Percentiles rank a stretch among this genome's conserved stretches.
These are phyloP conservation scores for Panus rudis DNA, from an alignment of 768 basidiomycete species.

Conservation along the genomic window DNA sequence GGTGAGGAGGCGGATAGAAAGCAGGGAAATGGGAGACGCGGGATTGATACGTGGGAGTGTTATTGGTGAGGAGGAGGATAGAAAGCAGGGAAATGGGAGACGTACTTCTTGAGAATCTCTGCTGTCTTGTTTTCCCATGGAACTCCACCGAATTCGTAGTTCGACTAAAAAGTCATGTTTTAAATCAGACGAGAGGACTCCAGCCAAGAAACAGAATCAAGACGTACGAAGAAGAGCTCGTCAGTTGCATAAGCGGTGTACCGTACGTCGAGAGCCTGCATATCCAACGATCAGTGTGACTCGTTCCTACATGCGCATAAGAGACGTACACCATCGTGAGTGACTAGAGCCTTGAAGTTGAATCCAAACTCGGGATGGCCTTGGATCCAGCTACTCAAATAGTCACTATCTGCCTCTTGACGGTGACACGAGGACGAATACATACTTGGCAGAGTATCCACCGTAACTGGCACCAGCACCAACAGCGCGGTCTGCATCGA, in stretches of 20 bases:
- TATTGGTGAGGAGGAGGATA: neutral
- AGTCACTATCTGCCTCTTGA: neutral
- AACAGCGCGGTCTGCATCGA: conserved; percentile 62
- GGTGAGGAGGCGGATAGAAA: neutral
- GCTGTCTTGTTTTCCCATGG: conserved; percentile 65
- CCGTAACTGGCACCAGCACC: conserved; percentile 33
- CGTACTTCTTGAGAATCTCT: conserved; percentile 50
- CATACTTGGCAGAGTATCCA: conserved; percentile 84
- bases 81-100: neutral
- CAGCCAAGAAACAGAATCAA: neutral
- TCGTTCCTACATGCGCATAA: conserved; percentile 1
- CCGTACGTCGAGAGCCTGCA: conserved; percentile 64
- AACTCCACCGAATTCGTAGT: conserved; percentile 80
- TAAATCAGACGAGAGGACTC: neutral
- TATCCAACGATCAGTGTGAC: neutral
- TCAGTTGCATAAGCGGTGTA: conserved; percentile 89
- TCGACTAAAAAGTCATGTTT: conserved; percentile 52
- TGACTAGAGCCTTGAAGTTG: conserved; percentile 85
- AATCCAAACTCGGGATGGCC: conserved; percentile 86
- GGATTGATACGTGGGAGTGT: too few relatives aligned
- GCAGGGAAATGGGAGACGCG: neutral
- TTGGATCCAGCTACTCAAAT: conserved; percentile 75
- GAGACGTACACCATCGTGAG: conserved; percentile 78
- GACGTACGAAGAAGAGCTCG: conserved; percentile 80
- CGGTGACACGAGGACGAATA: neutral